Conservation (phyloP, 768 basidiomycete genomes). For the Pleurotus sapidus region DNA sequence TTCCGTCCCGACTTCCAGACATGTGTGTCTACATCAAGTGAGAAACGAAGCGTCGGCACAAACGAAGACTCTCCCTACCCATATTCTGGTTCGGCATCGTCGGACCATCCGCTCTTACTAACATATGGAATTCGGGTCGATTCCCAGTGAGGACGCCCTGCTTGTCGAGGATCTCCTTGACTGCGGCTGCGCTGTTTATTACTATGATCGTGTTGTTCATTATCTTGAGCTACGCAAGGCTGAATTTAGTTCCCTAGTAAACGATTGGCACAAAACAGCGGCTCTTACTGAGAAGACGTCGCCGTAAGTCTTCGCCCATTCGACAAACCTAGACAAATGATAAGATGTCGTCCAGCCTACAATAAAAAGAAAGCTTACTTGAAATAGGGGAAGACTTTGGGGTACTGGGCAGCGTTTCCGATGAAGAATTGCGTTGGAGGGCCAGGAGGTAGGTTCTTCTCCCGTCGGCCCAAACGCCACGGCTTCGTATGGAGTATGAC, state of each 20-base stretch:
- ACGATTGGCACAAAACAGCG: not conserved
- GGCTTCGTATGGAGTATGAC: not conserved
- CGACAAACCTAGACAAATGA: conserved; percentile 10
- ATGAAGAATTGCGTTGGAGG: conserved; percentile 21
- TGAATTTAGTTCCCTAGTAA: not conserved
- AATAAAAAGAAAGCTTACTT: not conserved
- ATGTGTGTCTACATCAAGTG: not conserved
- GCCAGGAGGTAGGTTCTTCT: conserved; percentile 19
- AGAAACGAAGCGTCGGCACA: not conserved
- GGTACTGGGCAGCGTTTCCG: conserved; percentile 21
- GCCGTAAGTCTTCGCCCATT: conserved; percentile 15
- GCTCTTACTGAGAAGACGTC: conserved; percentile 13
- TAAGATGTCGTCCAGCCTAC: not conserved
- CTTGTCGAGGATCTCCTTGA: conserved; percentile 27
- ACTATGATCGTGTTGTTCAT: conserved; percentile 19
- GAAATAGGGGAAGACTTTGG: conserved; percentile 9
- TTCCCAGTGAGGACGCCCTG: conserved; percentile 19
- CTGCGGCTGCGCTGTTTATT: conserved; percentile 15
- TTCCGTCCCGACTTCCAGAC: conserved; percentile 13
- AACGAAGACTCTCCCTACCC: not conserved
- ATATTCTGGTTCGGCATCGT: conserved; percentile 6
- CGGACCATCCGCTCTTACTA: conserved; percentile 2
- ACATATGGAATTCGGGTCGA: conserved; percentile 17
- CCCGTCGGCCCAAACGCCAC: conserved; percentile 10
- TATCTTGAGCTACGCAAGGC: conserved; percentile 18